Conservation (phyloP, 768 basidiomycete species). For the Tylopilus rubrobrunneus region DNA sequence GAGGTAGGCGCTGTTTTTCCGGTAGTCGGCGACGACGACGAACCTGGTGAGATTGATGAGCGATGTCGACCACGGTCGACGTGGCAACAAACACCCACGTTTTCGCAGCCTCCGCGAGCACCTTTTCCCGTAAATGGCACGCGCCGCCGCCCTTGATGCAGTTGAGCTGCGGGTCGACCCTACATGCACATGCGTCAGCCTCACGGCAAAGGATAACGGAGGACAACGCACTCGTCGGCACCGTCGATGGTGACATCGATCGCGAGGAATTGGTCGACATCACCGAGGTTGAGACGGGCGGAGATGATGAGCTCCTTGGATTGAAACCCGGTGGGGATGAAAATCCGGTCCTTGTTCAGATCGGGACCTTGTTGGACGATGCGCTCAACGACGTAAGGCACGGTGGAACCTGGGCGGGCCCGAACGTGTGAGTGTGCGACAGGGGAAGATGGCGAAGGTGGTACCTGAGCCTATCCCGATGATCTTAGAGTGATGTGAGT, state of each 20-base stretch:
- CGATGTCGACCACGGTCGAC: slow-evolving; percentile 22
- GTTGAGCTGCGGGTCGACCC: slow-evolving; percentile 83
- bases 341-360: slow-evolving; percentile 76
- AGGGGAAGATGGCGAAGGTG: neutral
- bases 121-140: slow-evolving; percentile 95
- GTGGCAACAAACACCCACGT: slow-evolving; percentile 43
- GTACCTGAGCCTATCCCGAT: slow-evolving; percentile 86
- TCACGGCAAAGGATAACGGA: neutral
- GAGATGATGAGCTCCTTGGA: slow-evolving; percentile 91
- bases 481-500: slow-evolving; percentile 41
- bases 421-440: slow-evolving; percentile 1
- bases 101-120: slow-evolving; percentile 91
- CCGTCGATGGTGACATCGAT: slow-evolving; percentile 99
- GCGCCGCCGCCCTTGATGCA: slow-evolving; percentile 98
- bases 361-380: slow-evolving; percentile 80
- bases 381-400: slow-evolving; percentile 94
- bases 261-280: slow-evolving; percentile 81
- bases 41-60: slow-evolving; percentile 48
- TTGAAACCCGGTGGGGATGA: slow-evolving; percentile 95
- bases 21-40: slow-evolving; percentile 92
- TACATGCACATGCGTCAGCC: slow-evolving; percentile 27
- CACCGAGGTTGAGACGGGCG: slow-evolving; percentile 73
- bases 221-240: slow-evolving; percentile 78
- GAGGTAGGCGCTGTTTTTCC: slow-evolving; percentile 83
- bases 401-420: slow-evolving; percentile 68